Conservation (phyloP, 225 moss, liverwort and hornwort genomes). For the Pseudisothecium myosuroides region DNA sequence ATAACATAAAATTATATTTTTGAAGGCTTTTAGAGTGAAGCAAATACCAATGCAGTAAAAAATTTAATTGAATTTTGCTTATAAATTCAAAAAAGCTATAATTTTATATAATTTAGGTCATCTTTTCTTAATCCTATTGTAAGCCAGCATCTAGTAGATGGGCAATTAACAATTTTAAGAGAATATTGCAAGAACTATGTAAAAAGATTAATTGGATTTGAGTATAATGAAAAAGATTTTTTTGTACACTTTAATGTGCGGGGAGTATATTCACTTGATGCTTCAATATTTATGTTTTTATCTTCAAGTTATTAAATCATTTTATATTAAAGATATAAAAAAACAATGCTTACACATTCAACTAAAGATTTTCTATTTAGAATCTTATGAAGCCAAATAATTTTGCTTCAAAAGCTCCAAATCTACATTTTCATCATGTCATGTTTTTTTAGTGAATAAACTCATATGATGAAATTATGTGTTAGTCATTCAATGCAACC, state of each 20-base stretch:
- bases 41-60: not conserved
- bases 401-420: not conserved
- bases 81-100: not conserved
- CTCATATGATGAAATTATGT: not conserved
- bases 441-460: not conserved
- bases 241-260: too few species aligned
- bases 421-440: not conserved
- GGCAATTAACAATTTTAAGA: not conserved
- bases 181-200: not conserved
- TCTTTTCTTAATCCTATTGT: not conserved
- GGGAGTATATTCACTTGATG: not conserved
- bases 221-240: not conserved
- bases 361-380: not conserved
- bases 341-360: not conserved
- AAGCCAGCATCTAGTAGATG: fast-evolving
- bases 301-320: not conserved
- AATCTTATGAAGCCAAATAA: not conserved
- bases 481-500: too few species aligned
- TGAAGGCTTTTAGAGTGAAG: not conserved
- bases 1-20: not conserved
- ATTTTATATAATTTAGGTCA: not conserved
- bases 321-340: not conserved
- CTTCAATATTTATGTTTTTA: not conserved
- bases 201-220: not conserved
- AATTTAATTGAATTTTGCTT: not conserved